phyloP scores from a whole-genome alignment of 257 asterid genomes.

The Mitragyna speciosa region DNA sequence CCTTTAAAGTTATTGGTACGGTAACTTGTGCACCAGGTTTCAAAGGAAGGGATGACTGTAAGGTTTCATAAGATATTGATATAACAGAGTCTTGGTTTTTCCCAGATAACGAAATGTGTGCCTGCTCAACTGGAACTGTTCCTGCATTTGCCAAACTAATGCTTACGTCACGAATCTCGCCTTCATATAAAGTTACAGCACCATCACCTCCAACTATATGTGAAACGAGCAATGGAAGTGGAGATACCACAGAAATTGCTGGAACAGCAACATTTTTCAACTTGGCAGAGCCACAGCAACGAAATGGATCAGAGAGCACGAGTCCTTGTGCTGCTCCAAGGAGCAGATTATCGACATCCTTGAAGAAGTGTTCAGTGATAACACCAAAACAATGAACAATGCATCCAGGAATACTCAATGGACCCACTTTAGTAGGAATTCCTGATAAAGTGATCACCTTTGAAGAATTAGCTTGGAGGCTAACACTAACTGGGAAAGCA shows the following conservation, averaged over 20 bases:
- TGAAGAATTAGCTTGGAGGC: conserved; percentile 88
- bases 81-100: conserved; percentile 93
- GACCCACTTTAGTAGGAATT: conserved; percentile 85
- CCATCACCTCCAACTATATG: conserved; percentile 92
- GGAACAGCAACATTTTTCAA: conserved; percentile 66
- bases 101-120: conserved; percentile 88
- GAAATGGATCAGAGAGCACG: conserved; percentile 96
- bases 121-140: conserved; percentile 94
- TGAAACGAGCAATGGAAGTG: conserved; percentile 80
- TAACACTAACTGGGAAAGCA: conserved; percentile 86
- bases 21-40: conserved; percentile 98
- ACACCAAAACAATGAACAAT: conserved; percentile 94
- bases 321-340: conserved; percentile 98
- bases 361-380: conserved; percentile 92
- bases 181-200: conserved; percentile 86
- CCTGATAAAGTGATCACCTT: conserved; percentile 90
- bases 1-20: conserved; percentile 80
- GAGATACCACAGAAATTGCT: conserved; percentile 71
- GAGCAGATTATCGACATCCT: conserved; percentile 88
- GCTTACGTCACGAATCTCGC: conserved; percentile 93
- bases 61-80: conserved; percentile 63
- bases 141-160: conserved; percentile 95
- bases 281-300: conserved; percentile 89
- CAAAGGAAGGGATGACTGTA: conserved; percentile 77
- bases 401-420: conserved; percentile 85